These are phyloP conservation scores for Dryadomyces quercus-mongolicae DNA, from an alignment of 2,329 filamentous ascomycete genomes.

Conservation along the genomic window DNA sequence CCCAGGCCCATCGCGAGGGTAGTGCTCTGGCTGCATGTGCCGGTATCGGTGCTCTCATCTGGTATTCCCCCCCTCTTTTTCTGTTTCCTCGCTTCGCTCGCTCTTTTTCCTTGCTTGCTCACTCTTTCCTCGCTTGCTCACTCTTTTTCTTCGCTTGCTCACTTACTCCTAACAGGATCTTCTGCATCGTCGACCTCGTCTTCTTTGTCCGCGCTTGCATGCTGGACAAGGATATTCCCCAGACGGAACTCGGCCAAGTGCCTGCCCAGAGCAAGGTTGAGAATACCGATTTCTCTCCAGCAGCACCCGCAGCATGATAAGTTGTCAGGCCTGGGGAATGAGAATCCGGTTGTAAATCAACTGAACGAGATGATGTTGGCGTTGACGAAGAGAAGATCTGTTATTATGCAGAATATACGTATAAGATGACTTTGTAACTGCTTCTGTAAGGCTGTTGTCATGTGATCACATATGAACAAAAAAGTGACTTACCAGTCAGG, in stretches of 20 bases:
- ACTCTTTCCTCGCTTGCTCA: not conserved
- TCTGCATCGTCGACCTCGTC: constrained; percentile 21
- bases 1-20: constrained; percentile 15
- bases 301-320: not conserved
- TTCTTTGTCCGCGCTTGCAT: not conserved
- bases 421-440: no score
- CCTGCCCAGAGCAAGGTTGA: constrained; percentile 4
- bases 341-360: no score
- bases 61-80: no score
- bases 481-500: no score
- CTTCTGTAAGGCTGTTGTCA: no score
- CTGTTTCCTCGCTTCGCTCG: no score
- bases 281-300: not conserved
- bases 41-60: constrained; percentile 27
- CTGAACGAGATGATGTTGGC: no score
- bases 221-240: not conserved
- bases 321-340: no score
- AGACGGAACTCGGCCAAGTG: constrained; percentile 6
- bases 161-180: constrained; percentile 18
- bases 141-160: not conserved
- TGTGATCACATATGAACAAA: no score
- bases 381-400: no score
- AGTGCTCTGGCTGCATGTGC: constrained; percentile 25
- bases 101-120: not conserved
- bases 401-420: no score